phyloP scores from a whole-genome alignment of 139 green algal species.

The Protoeuglena noctilucae region DNA sequence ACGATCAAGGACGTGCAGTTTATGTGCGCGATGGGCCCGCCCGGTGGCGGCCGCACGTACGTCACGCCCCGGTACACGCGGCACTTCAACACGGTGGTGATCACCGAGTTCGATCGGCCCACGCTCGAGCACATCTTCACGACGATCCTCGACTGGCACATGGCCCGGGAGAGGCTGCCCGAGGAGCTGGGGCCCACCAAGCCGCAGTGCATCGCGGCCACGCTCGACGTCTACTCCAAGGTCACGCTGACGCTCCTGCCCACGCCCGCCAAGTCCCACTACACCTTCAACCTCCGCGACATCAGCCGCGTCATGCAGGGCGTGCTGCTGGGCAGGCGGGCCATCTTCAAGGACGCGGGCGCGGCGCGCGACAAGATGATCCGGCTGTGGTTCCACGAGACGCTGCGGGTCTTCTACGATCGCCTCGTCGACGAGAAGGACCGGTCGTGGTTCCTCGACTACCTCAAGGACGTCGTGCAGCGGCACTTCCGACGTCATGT shows the following conservation, averaged over 20 bases:
- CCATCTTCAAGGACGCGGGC: constrained; percentile 3
- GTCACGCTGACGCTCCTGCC: constrained; percentile 14
- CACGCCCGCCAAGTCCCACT: constrained; percentile 23
- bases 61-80: constrained; percentile 19
- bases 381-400: constrained; percentile 16
- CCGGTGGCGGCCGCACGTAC: constrained; percentile 16
- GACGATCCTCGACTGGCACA: constrained; percentile 14
- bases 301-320: constrained; percentile 19
- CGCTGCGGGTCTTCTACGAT: constrained; percentile 8
- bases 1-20: constrained; percentile 19
- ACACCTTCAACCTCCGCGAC: constrained; percentile 27
- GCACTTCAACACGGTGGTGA: constrained; percentile 19
- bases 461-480: constrained; percentile 9
- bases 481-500: constrained; percentile 8
- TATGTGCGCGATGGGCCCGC: constrained; percentile 19
- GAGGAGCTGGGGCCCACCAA: constrained; percentile 4
- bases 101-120: constrained; percentile 9
- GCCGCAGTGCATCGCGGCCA: constrained; percentile 9
- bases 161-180: constrained; percentile 3
- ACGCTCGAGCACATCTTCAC: constrained; percentile 17
- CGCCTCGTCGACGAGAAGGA: constrained; percentile 9
- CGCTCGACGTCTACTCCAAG: constrained; percentile 17
- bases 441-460: constrained; percentile 12
- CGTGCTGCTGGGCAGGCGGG: background rate
- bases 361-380: background rate